Evolutionary conservation across 2,329 filamentous ascomycete genomes (phyloP).

Genomic region (Paracamarosporium sp.): DNA sequence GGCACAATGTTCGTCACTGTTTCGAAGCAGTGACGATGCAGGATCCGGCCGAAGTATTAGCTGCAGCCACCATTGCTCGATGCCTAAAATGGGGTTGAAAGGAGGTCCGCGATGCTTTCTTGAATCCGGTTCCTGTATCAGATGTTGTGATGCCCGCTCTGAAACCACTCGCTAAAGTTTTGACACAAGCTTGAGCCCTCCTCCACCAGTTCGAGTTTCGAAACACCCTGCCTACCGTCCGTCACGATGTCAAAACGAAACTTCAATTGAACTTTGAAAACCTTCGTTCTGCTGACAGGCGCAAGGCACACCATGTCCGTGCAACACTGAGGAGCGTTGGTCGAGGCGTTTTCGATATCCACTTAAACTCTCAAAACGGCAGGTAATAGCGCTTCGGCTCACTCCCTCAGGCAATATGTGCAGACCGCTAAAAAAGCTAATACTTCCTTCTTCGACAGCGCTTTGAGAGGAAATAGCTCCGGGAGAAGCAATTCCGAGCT

Average conservation of each 20-base stretch:
- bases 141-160: slow-evolving; percentile 16
- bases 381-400: slow-evolving; percentile 26
- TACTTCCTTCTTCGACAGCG: slow-evolving; percentile 26
- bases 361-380: slow-evolving; percentile 13
- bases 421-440: slow-evolving; percentile 30
- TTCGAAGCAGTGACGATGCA: slow-evolving; percentile 13
- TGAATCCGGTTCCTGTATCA: slow-evolving; percentile 27
- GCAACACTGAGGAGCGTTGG: background rate
- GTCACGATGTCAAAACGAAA: slow-evolving; percentile 17
- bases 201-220: slow-evolving; percentile 15
- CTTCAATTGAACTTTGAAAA: slow-evolving; percentile 14
- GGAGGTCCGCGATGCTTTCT: slow-evolving; percentile 3
- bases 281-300: slow-evolving; percentile 9
- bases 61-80: slow-evolving; percentile 1
- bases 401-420: slow-evolving; percentile 24
- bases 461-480: slow-evolving; percentile 18
- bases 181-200: slow-evolving; percentile 13
- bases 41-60: slow-evolving; percentile 7
- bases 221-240: slow-evolving; percentile 16
- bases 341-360: slow-evolving; percentile 8
- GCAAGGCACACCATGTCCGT: background rate
- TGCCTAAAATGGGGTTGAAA: slow-evolving; percentile 1
- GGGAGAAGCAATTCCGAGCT: background rate
- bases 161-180: slow-evolving; percentile 22
- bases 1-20: slow-evolving; percentile 16